These are phyloP conservation scores for Phytopythium litorale DNA, from an alignment of 352 stramenopile species.

Conservation along the genomic window DNA sequence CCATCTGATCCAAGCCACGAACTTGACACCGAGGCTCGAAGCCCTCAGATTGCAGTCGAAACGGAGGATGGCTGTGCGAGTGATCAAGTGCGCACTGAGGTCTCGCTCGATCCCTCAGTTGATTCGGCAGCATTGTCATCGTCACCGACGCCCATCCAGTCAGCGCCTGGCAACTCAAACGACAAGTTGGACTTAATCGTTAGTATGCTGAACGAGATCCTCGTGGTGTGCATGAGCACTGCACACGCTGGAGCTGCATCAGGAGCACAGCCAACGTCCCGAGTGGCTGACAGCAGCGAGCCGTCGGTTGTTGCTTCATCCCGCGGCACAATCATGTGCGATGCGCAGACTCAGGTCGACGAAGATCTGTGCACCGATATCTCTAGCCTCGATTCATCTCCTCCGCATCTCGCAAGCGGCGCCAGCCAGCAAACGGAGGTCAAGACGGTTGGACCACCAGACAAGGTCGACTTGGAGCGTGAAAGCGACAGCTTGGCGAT, in stretches of 20 bases:
- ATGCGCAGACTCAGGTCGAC: not conserved
- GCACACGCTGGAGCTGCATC: not conserved
- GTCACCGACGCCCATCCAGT: not conserved
- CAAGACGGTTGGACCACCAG: not conserved
- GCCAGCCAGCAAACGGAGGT: not conserved
- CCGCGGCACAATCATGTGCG: not conserved
- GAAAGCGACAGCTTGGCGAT: not conserved
- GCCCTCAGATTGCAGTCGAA: not conserved
- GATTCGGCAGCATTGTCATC: not conserved
- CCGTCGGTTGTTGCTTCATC: not conserved
- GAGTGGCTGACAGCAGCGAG: not conserved
- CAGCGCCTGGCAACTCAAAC: not conserved
- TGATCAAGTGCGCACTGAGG: not conserved
- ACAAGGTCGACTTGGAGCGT: not conserved
- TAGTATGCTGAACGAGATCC: conserved; percentile 35
- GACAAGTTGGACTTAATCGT: conserved; percentile 37
- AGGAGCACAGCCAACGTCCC: not conserved
- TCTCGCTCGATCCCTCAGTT: not conserved
- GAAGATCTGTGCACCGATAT: not conserved
- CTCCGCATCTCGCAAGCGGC: not conserved
- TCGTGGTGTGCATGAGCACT: conserved; percentile 6
- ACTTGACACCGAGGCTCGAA: not conserved
- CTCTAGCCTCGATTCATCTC: not conserved
- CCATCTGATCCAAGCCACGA: not conserved
- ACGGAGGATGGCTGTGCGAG: not conserved